Conservation (phyloP, 1,139 yeast genomes). For the Spathaspora jeffriesii region DNA sequence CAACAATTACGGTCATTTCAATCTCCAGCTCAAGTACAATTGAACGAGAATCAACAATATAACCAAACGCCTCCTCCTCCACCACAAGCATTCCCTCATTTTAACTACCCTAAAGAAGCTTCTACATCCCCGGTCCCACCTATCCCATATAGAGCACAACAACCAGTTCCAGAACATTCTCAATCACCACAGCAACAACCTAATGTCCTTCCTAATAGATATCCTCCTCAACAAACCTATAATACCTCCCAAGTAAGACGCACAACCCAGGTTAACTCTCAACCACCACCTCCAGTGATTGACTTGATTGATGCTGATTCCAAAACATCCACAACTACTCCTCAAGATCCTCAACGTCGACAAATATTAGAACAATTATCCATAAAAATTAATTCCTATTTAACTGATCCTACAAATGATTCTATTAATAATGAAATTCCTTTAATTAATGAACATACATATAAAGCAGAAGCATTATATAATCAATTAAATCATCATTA, state of each 20-base stretch:
- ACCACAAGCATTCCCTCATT: background rate
- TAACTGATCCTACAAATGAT: constrained; percentile 12
- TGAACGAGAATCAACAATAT: background rate
- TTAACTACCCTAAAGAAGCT: constrained; percentile 1
- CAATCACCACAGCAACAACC: background rate
- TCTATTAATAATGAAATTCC: constrained; percentile 14
- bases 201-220: background rate
- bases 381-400: constrained; percentile 21
- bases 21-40: background rate
- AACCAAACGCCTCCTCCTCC: background rate
- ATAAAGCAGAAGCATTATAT: constrained; percentile 29
- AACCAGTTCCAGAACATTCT: background rate
- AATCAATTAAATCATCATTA: constrained; percentile 37
- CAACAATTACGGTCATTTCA: background rate
- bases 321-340: background rate
- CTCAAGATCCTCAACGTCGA: constrained; percentile 6
- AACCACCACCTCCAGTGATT: constrained; percentile 4
- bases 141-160: background rate
- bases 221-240: background rate
- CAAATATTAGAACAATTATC: constrained; percentile 19
- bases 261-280: background rate
- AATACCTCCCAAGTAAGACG: constrained; percentile 4
- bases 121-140: constrained; percentile 19
- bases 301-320: constrained; percentile 19
- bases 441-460: constrained; percentile 17